These are phyloP conservation scores for Ceratocystis eucalypticola DNA, from an alignment of 2,329 filamentous ascomycete genomes.

Conservation along the genomic window DNA sequence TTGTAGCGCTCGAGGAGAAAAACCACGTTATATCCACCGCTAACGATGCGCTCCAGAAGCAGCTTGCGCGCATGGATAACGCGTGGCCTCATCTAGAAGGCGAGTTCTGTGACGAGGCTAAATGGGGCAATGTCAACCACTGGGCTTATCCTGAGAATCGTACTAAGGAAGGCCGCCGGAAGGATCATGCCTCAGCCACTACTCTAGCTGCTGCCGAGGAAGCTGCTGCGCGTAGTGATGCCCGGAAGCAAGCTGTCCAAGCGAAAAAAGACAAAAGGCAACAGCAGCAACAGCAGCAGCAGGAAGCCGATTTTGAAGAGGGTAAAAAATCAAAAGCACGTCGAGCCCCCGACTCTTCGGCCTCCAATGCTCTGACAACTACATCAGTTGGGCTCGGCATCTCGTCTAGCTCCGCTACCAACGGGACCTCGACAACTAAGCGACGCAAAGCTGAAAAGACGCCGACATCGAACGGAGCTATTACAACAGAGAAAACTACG, in stretches of 20 bases:
- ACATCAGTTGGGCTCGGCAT: conserved; percentile 51
- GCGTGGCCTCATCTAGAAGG: conserved; percentile 74
- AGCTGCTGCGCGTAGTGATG: conserved; percentile 70
- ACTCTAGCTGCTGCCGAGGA: conserved; percentile 69
- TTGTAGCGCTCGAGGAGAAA: conserved; percentile 89
- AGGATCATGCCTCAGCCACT: conserved; percentile 68
- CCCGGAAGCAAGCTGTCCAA: conserved; percentile 66
- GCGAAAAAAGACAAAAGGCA: conserved; percentile 59
- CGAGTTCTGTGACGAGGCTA: conserved; percentile 89
- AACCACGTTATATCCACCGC: conserved; percentile 92
- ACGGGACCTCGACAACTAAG: conserved; percentile 46
- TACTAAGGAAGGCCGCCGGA: conserved; percentile 58
- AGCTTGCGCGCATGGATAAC: conserved; percentile 71
- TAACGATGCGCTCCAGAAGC: conserved; percentile 74
- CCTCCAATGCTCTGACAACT: conserved; percentile 41
- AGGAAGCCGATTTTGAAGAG: conserved; percentile 32
- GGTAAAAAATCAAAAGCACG: conserved; percentile 46
- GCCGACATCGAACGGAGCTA: conserved; percentile 3
- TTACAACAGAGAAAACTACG: conserved; percentile 28
- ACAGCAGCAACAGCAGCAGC: conserved; percentile 37
- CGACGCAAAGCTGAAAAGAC: conserved; percentile 67
- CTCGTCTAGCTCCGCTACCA: conserved; percentile 31
- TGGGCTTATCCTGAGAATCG: conserved; percentile 92
- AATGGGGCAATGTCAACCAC: conserved; percentile 79
- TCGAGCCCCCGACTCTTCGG: conserved; percentile 24